Evolutionary conservation across 2,329 filamentous ascomycete genomes (phyloP).

Genomic region (Arthrinium phaeospermum): DNA sequence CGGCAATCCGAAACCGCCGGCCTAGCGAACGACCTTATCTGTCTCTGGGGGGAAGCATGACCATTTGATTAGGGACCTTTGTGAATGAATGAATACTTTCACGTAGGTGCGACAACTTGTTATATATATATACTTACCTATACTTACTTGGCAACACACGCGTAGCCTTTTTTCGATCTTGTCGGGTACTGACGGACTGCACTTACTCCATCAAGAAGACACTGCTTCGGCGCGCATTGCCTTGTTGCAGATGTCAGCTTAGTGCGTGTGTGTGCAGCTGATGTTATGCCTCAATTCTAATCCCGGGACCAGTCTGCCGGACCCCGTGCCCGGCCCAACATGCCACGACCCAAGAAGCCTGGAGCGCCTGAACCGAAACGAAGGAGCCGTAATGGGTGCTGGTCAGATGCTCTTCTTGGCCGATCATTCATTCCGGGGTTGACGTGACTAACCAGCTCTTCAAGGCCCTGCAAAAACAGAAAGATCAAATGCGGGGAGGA

Average conservation of each 20-base stretch:
- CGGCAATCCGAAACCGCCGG: slow-evolving; percentile 14
- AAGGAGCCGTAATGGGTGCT: slow-evolving; percentile 53
- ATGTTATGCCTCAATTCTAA: slow-evolving; percentile 4
- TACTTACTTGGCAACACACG: neutral
- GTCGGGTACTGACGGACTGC: neutral
- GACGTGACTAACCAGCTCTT: slow-evolving; percentile 26
- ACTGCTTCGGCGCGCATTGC: neutral
- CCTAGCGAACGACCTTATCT: slow-evolving; percentile 14
- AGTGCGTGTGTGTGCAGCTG: neutral
- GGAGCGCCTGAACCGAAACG: slow-evolving; percentile 51
- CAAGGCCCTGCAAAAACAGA: slow-evolving; percentile 78
- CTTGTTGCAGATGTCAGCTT: slow-evolving; percentile 6
- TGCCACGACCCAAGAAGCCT: slow-evolving; percentile 51
- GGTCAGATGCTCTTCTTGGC: slow-evolving; percentile 39
- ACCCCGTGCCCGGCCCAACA: slow-evolving; percentile 30
- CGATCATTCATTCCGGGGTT: slow-evolving; percentile 10
- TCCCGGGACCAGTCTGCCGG: slow-evolving; percentile 23
- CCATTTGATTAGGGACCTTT: neutral
- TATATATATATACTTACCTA: neutral
- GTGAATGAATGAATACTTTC: neutral
- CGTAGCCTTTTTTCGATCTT: neutral
- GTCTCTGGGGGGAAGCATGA: slow-evolving; percentile 7
- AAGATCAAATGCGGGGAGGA: slow-evolving; percentile 85
- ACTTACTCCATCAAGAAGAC: neutral
- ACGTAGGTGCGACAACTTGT: neutral